Base-by-base conservation (phyloP, 306 rosid genomes). In the Astragalus membranaceus region DNA sequence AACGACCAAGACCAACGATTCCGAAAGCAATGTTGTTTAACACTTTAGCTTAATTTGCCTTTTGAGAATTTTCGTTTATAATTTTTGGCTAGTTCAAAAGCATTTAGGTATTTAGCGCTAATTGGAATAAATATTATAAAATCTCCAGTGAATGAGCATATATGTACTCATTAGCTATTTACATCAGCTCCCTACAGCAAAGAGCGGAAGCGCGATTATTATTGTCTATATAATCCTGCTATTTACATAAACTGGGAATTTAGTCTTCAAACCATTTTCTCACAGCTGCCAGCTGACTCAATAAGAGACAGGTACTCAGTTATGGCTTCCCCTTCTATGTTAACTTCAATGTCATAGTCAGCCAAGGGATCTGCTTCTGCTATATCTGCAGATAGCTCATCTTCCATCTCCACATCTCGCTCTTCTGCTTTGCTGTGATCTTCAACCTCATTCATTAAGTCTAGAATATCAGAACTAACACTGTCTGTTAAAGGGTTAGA, bases 291-390 rank as follows among this genome's bases (percentile, higher is more conserved):
- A 14, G 83, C 78, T 0, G 90, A 81, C 26, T 82, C 86, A 64
- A 93, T 39, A 69, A 90, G 44, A 61, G 83, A 79, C 76, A 93
- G 55, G 79, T 90, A 93, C 88, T 93, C 94, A 5, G 63, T 69
- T 79, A 93, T 83, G 80, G 98, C 96, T 33, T 79, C 83, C 43
- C 86, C 83, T 71, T 82, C 86, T 13, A 71, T 51, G 23, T 17
- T 75, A 60, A 82, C 81, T 66, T 79, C 86, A 12, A 78, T 75
- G 78, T 82, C 86, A 75, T 82, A 82, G 64, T 82, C 86, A 53
- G 73, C 54, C 10, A 75, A 51, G 35, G 83, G 76, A 66, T 79
- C 81, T 6, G 56, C 48, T 39, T 70, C 54, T 3, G 70, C 79
- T 53, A 82, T 82, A 71, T 78, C 83, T 8, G 76, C 81, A 47